Base-by-base conservation (phyloP, 2,329 filamentous ascomycete genomes). In the Lithohypha guttulata region DNA sequence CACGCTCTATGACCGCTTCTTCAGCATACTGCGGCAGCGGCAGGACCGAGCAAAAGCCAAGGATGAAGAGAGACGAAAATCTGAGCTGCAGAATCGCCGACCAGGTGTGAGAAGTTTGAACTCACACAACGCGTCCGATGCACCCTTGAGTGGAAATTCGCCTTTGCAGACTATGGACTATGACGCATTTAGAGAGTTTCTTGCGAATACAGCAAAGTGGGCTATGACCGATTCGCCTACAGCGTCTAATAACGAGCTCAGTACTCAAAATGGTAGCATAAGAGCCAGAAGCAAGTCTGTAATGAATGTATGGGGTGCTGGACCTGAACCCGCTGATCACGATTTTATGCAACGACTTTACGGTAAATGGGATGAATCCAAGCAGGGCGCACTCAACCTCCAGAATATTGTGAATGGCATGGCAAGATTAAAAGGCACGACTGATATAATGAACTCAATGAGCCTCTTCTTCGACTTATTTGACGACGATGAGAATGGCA, bases 401-500 rank as follows among this genome's bases (percentile, higher is more conserved):
- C 86, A 94, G 54, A 84, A 96, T 51, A 85, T 98, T 2, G 91
- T 96, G 4, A 81, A 81, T 13, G 91, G 91, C 0, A 68, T 98
- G 31, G 87, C 89, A 2, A 77, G 83, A 10, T 84, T 98, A 54
- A 96, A 94, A 59, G 89, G 91, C 6, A 86, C 82, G 40, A 79
- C 81, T 32, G 91, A 98, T 59, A 95, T 98, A 49, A 95, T 98
- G 89, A 84, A 84, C 20, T 91, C 84, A 42, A 96, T 98, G 55
- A 91, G 79, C 44, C 96, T 96, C 62, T 96, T 98, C 60, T 98
- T 98, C 52, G 84, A 95, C 54, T 74, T 98, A 0, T 95, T 96
- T 58, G 91, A 98, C 56, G 89, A 98, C 49, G 81, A 89, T 53
- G 75, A 78, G 1, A 86, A 94, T 56, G 91, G 91, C 18, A 85